Evolutionary conservation across 257 asterid species (phyloP).

Genomic region (Fraxinus quadrangulata): DNA sequence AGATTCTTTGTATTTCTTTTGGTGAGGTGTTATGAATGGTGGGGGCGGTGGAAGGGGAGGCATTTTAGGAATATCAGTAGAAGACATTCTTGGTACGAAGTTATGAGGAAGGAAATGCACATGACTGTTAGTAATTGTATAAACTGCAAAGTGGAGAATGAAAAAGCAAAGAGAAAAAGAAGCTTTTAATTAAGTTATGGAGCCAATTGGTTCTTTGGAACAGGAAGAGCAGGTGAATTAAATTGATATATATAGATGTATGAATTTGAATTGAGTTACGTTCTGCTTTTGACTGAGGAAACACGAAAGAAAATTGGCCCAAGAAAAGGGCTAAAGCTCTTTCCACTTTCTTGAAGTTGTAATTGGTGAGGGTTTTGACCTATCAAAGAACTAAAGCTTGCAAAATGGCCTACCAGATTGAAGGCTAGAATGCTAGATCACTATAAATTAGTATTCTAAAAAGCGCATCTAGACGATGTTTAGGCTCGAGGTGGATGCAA

Average conservation of each 20-base stretch:
- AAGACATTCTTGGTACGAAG: no score
- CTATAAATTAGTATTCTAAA: no score
- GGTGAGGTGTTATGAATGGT: no score
- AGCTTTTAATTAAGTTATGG: conserved; percentile 53
- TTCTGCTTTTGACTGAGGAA: conserved; percentile 33
- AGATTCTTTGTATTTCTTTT: no score
- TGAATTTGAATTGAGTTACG: conserved; percentile 38
- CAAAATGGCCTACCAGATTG: conserved; percentile 23
- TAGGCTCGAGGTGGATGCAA: no score
- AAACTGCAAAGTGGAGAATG: no score
- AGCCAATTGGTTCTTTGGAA: conserved; percentile 40
- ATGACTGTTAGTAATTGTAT: no score
- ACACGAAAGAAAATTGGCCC: conserved; percentile 28
- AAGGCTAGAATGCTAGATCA: conserved; percentile 18
- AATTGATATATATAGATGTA: conserved; percentile 35
- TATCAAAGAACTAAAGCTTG: conserved; percentile 26
- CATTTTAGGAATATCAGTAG: conserved; percentile 24
- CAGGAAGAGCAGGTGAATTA: conserved; percentile 39
- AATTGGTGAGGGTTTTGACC: conserved; percentile 30
- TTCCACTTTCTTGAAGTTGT: conserved; percentile 43
- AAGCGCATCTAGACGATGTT: no score
- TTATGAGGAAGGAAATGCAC: no score
- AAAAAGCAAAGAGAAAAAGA: conserved; percentile 19
- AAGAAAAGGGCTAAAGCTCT: conserved; percentile 27
- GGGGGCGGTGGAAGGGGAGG: conserved; percentile 20